These are phyloP conservation scores for Scenedesmus sp. DNA, from an alignment of 163 green algal species.

Conservation along the genomic window DNA sequence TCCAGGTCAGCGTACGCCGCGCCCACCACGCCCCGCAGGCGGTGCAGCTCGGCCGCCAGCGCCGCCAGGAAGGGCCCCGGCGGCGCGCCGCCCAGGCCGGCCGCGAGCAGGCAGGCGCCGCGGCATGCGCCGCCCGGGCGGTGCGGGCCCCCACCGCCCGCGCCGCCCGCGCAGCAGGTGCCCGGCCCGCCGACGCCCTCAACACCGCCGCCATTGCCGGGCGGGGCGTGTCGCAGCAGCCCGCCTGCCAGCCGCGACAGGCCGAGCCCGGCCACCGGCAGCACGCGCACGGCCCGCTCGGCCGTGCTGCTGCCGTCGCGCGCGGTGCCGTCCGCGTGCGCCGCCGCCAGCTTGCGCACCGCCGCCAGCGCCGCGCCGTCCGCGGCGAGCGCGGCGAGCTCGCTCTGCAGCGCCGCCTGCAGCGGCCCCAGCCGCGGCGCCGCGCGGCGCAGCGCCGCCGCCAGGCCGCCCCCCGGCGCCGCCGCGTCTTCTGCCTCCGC, in stretches of 20 bases:
- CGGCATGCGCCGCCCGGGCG: neutral
- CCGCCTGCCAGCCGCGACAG: no score
- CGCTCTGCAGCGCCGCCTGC: neutral
- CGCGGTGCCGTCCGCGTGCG: neutral
- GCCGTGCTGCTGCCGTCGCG: neutral
- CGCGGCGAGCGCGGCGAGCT: conserved; percentile 8
- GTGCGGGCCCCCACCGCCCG: conserved; percentile 4
- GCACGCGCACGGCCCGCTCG: neutral
- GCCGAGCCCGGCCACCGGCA: no score
- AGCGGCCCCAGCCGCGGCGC: neutral
- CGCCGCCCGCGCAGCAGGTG: neutral
- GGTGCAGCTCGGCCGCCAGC: conserved; percentile 12
- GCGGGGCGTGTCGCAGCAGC: no score
- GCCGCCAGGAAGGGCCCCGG: neutral
- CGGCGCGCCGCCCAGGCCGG: neutral
- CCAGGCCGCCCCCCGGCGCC: no score
- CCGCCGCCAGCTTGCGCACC: neutral
- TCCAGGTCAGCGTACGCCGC: neutral
- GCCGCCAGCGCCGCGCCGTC: neutral
- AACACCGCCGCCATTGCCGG: neutral
- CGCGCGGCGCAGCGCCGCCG: neutral
- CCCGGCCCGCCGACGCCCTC: neutral
- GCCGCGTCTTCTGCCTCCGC: no score
- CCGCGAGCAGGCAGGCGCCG: neutral
- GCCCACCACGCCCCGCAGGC: neutral